Percentiles rank a stretch among this genome's conserved stretches.
Evolutionary conservation across 306 rosid genomes (phyloP).

Genomic region (Calophaca sinica): DNA sequence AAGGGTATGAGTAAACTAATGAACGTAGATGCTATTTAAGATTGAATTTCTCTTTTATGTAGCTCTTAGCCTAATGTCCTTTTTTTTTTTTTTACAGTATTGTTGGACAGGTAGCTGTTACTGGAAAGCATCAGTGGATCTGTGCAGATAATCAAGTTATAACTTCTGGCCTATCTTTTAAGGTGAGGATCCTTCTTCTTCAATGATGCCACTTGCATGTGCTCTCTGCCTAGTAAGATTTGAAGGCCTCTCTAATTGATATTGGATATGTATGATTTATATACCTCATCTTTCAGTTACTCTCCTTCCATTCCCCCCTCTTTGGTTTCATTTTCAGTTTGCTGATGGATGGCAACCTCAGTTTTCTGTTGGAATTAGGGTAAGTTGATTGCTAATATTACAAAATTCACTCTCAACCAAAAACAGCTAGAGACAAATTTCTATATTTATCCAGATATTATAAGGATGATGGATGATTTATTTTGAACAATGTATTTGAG

Average conservation of each 20-base stretch:
- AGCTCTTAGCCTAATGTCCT: slow-evolving; percentile 26
- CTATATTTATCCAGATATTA: background rate
- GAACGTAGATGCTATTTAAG: slow-evolving; percentile 11
- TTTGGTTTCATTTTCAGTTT: slow-evolving; percentile 56
- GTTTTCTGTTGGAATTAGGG: slow-evolving; percentile 88
- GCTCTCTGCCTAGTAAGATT: slow-evolving; percentile 28
- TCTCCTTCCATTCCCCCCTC: slow-evolving; percentile 36
- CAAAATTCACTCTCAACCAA: background rate
- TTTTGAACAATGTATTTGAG: slow-evolving; percentile 26
- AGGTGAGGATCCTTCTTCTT: slow-evolving; percentile 62
- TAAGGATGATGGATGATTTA: slow-evolving; percentile 26
- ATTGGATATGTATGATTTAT: slow-evolving; percentile 3
- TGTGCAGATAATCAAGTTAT: slow-evolving; percentile 64
- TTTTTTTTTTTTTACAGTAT: slow-evolving; percentile 59
- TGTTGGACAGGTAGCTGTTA: slow-evolving; percentile 93
- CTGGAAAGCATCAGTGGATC: slow-evolving; percentile 91
- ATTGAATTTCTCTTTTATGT: slow-evolving; percentile 29
- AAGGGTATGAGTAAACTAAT: slow-evolving; percentile 73
- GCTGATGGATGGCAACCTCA: slow-evolving; percentile 86
- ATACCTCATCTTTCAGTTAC: slow-evolving; percentile 11
- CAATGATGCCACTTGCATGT: slow-evolving; percentile 27
- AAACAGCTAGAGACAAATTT: slow-evolving; percentile 1
- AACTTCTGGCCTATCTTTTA: slow-evolving; percentile 61
- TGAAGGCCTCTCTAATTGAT: slow-evolving; percentile 5
- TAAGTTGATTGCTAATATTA: slow-evolving; percentile 46